phyloP scores from a whole-genome alignment of 345 rosid species.

The Tarenaya hassleriana region DNA sequence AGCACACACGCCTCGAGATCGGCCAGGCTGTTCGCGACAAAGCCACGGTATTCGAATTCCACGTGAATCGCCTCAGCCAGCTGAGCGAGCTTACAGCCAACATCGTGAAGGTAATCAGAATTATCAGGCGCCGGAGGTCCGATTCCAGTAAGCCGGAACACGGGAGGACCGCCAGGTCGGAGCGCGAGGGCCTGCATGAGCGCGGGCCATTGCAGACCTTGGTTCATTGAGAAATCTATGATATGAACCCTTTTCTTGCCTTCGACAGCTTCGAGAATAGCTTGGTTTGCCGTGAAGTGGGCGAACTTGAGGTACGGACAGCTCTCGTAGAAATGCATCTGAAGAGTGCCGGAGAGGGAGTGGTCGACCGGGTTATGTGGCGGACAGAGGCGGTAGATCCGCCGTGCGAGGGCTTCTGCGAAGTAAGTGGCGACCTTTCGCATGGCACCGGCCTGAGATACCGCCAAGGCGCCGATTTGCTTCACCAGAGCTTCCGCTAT shows the following conservation, averaged over 20 bases:
- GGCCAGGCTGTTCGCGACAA: conserved; percentile 59
- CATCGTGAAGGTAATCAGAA: conserved; percentile 56
- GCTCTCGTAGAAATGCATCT: conserved; percentile 64
- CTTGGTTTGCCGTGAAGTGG: conserved; percentile 65
- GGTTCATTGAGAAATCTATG: conserved; percentile 52
- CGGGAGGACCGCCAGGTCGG: conserved; percentile 70
- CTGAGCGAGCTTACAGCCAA: conserved; percentile 76
- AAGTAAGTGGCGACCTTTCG: conserved; percentile 58
- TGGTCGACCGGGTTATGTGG: conserved; percentile 37
- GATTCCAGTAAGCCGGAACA: conserved; percentile 68
- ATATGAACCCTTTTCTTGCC: conserved; percentile 50
- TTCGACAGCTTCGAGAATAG: conserved; percentile 58
- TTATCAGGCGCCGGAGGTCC: conserved; percentile 68
- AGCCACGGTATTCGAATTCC: conserved; percentile 68
- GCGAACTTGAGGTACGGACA: conserved; percentile 69
- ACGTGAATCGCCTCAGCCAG: conserved; percentile 62
- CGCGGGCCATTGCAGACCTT: conserved; percentile 70
- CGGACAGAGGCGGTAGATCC: conserved; percentile 42
- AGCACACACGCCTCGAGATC: conserved; percentile 71
- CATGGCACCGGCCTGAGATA: conserved; percentile 56
- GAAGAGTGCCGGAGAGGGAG: conserved; percentile 35
- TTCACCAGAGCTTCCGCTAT: conserved; percentile 59
- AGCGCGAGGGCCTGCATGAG: conserved; percentile 69
- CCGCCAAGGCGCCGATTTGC: conserved; percentile 39
- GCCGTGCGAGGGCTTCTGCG: conserved; percentile 57